Base-by-base conservation (phyloP, 306 rosid genomes). In the Corylus americana region DNA sequence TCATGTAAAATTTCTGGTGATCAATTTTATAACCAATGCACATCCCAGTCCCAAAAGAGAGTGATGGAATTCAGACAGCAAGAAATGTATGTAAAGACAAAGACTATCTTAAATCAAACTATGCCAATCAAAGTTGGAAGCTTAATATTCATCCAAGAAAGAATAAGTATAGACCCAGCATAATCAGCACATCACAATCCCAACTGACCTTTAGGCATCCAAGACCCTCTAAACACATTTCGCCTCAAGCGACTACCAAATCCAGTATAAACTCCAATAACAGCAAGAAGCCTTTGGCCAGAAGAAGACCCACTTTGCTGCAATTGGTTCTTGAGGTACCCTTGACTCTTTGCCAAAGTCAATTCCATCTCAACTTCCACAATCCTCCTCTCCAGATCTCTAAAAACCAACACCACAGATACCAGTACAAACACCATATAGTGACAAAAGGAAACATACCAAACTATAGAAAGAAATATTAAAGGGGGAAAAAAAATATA, bases 351-450 rank as follows among this genome's bases (percentile, higher is more conserved):
- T 10, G 98, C 98, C 83, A 93, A 73, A 17, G 96, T 88, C 86
- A 95, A 81, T 42, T 93, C 97, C 99, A 95, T 95, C 87, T 95
- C 99, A 74, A 93, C 93, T 77, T 95, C 96, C 69, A 91, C 99
- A 84, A 95, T 95, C 80, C 94, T 91, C 91, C 90, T 89, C 91
- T 95, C 99, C 77, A 95, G 70, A 73, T 95, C 94, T 84, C 98
- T 95, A 57, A 11, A 83, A 66, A 62, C 67, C 64, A 78, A 27
- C 51, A 81, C 49, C 62, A 22, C 31, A 16, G 67, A 63, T 16
- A 68, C 63, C 72, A 53, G 12, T 4, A 17, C 42, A 39, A 81
- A 73, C 47, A 83, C 53, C 3, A 50, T 7, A 47, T n/a, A 75
- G 27, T 51, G 18, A 31, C 68, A 29, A 48, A 31, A 70, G 66